phyloP scores from a whole-genome alignment of 2,329 filamentous ascomycete species.

The Aspergillus latus region DNA sequence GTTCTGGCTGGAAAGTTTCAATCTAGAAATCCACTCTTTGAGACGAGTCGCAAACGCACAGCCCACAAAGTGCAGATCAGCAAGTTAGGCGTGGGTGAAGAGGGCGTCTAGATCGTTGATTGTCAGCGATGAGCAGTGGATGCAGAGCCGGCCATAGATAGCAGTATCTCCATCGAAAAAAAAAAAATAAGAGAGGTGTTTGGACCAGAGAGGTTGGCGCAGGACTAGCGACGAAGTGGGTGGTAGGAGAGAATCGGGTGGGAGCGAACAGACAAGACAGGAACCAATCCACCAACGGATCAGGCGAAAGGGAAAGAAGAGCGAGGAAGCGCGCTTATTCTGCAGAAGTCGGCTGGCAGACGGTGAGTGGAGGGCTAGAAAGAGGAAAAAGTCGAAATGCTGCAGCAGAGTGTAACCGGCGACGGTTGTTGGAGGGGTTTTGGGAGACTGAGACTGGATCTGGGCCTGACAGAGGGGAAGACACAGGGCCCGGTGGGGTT shows the following conservation, averaged over 20 bases:
- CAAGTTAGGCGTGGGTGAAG: conserved; percentile 26
- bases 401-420: conserved; percentile 24
- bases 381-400: conserved; percentile 17
- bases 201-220: conserved; percentile 13
- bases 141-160: conserved; percentile 28
- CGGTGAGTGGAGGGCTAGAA: conserved; percentile 23
- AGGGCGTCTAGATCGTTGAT: conserved; percentile 28
- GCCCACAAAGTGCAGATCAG: conserved; percentile 31
- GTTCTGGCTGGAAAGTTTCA: conserved; percentile 8
- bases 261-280: conserved; percentile 12
- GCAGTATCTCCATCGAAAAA: conserved; percentile 38
- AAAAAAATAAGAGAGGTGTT: conserved; percentile 10
- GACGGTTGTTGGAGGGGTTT: conserved; percentile 17
- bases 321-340: conserved; percentile 13
- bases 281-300: conserved; percentile 15
- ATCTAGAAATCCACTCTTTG: conserved; percentile 19
- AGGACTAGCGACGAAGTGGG: conserved; percentile 17
- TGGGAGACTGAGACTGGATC: conserved; percentile 6
- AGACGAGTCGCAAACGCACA: conserved; percentile 20
- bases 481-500: conserved; percentile 16
- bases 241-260: conserved; percentile 12
- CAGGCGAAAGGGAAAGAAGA: conserved; percentile 13
- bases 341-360: conserved; percentile 21
- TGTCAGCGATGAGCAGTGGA: conserved; percentile 33
- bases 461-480: conserved; percentile 20